Evolutionary conservation across 2,329 filamentous ascomycete species (phyloP).

Genomic region (Cladophialophora yegresii): DNA sequence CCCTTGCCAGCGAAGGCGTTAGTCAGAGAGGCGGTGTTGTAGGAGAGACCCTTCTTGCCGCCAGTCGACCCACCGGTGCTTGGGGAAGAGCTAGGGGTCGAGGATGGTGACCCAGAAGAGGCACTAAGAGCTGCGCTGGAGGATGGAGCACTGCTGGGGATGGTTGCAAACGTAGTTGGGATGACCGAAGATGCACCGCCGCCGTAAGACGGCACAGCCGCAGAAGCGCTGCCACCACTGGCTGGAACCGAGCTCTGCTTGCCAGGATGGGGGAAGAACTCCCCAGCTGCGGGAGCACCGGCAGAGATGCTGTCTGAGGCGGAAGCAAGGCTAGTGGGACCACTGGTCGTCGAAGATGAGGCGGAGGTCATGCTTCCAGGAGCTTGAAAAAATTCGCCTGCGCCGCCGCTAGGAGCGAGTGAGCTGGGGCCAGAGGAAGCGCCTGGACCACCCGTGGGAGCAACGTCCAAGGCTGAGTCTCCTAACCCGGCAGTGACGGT

Average conservation of each 20-base stretch:
- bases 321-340: neutral
- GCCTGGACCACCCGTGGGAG: constrained; percentile 2
- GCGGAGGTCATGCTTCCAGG: neutral
- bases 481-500: constrained; percentile 37
- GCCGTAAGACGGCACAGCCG: constrained; percentile 7
- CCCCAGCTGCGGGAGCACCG: constrained; percentile 23
- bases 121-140: constrained; percentile 12
- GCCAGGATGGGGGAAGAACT: constrained; percentile 27
- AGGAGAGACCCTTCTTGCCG: constrained; percentile 44
- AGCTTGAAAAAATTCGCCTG: constrained; percentile 5
- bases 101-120: constrained; percentile 22
- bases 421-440: constrained; percentile 8
- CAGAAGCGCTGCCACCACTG: constrained; percentile 1
- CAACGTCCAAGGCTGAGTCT: constrained; percentile 12
- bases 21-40: constrained; percentile 45
- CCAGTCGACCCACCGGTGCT: constrained; percentile 26
- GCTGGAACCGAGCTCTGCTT: neutral
- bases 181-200: constrained; percentile 12
- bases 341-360: neutral
- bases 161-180: constrained; percentile 33
- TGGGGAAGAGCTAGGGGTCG: constrained; percentile 25
- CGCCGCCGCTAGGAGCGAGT: neutral
- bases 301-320: constrained; percentile 17
- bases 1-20: constrained; percentile 40
- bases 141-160: constrained; percentile 16